Evolutionary conservation across 2,329 filamentous ascomycete genomes (phyloP).

Genomic region (Alternaria sp.): DNA sequence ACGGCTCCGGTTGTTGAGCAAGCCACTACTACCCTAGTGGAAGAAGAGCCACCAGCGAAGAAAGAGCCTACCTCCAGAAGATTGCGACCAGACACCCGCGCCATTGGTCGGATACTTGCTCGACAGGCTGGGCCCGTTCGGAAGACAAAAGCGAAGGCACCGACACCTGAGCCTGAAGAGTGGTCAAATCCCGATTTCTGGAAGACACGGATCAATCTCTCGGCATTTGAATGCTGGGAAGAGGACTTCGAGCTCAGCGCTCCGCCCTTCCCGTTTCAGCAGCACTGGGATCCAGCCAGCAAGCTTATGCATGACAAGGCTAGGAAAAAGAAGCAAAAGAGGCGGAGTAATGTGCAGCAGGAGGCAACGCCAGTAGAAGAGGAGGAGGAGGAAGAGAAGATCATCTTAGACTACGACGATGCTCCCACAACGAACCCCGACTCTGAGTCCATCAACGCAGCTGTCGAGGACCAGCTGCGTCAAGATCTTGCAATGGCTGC

Average conservation of each 20-base stretch:
- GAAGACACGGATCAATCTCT: slow-evolving; percentile 74
- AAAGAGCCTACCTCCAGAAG: slow-evolving; percentile 25
- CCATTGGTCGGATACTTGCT: slow-evolving; percentile 39
- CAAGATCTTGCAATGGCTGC: slow-evolving; percentile 54
- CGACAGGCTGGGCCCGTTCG: slow-evolving; percentile 34
- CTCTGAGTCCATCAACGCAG: slow-evolving; percentile 23
- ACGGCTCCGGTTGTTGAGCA: background rate
- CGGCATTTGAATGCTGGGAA: slow-evolving; percentile 84
- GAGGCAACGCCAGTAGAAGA: slow-evolving; percentile 47
- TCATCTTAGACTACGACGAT: slow-evolving; percentile 44
- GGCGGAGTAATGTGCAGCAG: slow-evolving; percentile 48
- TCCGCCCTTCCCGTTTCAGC: slow-evolving; percentile 87
- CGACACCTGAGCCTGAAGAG: slow-evolving; percentile 33
- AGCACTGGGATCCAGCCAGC: slow-evolving; percentile 86
- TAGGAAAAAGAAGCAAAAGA: slow-evolving; percentile 62
- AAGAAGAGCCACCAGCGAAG: slow-evolving; percentile 4
- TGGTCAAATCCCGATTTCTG: slow-evolving; percentile 67
- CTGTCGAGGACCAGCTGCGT: slow-evolving; percentile 41
- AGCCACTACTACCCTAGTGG: background rate
- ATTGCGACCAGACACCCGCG: slow-evolving; percentile 32
- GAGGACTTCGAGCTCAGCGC: slow-evolving; percentile 64
- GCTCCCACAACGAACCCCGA: slow-evolving; percentile 27
- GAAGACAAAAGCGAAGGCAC: slow-evolving; percentile 27
- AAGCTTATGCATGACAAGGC: slow-evolving; percentile 62
- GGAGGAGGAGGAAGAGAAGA: slow-evolving; percentile 48